A percentile compares a stretch with the other conserved stretches of the same genome.
phyloP scores from a whole-genome alignment of 306 rosid species.

The Cucurbita argyrosperma region DNA sequence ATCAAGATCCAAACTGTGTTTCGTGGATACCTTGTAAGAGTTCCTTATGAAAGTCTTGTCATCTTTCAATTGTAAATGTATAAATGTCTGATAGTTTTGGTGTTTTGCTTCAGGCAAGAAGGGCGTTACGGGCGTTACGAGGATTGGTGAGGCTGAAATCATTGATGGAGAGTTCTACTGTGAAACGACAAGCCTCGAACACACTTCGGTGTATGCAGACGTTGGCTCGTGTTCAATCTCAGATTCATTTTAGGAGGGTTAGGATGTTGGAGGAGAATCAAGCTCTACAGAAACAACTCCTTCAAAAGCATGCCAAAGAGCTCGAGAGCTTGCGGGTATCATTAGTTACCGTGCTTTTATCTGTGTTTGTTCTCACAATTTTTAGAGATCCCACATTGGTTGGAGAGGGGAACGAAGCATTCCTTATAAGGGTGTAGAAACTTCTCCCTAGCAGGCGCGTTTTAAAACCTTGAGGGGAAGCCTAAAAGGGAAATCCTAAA shows the following conservation, averaged over 20 bases:
- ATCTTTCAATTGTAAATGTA: too few species aligned
- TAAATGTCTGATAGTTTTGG: neutral
- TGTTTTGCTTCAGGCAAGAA: slow-evolving; percentile 47
- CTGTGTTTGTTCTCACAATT: neutral
- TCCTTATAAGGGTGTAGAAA: too few species aligned
- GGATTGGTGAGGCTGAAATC: slow-evolving; percentile 81
- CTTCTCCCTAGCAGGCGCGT: too few species aligned
- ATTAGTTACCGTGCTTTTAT: slow-evolving; percentile 11
- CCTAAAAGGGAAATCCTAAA: too few species aligned
- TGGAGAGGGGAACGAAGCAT: too few species aligned
- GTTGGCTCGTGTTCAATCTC: slow-evolving; percentile 83
- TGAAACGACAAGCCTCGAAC: slow-evolving; percentile 77
- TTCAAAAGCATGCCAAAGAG: slow-evolving; percentile 85
- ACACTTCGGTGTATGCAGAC: slow-evolving; percentile 94
- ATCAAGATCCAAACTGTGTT: slow-evolving; percentile 84
- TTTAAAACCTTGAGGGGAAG: too few species aligned
- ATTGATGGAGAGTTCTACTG: slow-evolving; percentile 74
- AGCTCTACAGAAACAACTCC: slow-evolving; percentile 82
- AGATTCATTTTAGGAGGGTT: slow-evolving; percentile 76
- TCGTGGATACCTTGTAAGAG: slow-evolving; percentile 77
- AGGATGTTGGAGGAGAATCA: slow-evolving; percentile 92
- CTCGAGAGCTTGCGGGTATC: slow-evolving; percentile 72
- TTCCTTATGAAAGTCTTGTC: neutral
- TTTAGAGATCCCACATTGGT: neutral
- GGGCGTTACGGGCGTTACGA: slow-evolving; percentile 80